A percentile compares a stretch with the other conserved stretches of the same genome.
phyloP scores from a whole-genome alignment of 2,329 filamentous ascomycete species.

The Fusarium sp. region DNA sequence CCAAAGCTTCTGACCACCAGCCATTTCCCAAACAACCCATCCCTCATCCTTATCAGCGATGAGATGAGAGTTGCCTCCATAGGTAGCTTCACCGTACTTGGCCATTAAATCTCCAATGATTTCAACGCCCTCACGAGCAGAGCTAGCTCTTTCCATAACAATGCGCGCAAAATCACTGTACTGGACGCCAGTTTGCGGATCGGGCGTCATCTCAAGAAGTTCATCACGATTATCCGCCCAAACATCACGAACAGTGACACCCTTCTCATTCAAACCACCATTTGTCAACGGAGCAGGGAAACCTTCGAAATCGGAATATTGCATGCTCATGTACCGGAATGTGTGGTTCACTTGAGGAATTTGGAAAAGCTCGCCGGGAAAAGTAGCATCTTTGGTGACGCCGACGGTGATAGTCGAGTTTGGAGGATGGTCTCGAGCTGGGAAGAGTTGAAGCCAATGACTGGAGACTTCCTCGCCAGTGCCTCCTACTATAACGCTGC shows the following conservation, averaged over 20 bases:
- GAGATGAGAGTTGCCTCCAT: constrained; percentile 41
- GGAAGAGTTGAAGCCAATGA: constrained; percentile 60
- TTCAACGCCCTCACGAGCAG: constrained; percentile 36
- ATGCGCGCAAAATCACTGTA: constrained; percentile 42
- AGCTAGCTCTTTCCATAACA: constrained; percentile 39
- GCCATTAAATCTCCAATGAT: constrained; percentile 35
- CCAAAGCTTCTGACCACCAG: constrained; percentile 39
- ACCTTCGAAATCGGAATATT: constrained; percentile 42
- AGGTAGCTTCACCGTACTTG: constrained; percentile 38
- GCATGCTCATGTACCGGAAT: constrained; percentile 41
- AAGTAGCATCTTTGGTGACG: constrained; percentile 36
- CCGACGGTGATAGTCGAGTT: constrained; percentile 54
- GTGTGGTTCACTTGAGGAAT: constrained; percentile 42
- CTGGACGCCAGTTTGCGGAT: constrained; percentile 38
- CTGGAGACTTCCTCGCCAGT: constrained; percentile 61
- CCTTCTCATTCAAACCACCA: constrained; percentile 41
- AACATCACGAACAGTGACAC: constrained; percentile 39
- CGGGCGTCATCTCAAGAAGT: constrained; percentile 39
- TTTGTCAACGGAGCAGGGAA: constrained; percentile 40
- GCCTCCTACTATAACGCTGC: constrained; percentile 57
- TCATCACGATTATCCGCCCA: constrained; percentile 43
- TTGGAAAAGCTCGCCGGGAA: constrained; percentile 38
- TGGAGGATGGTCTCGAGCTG: constrained; percentile 52
- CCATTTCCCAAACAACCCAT: constrained; percentile 44
- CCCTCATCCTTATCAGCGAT: constrained; percentile 42